These are phyloP conservation scores for Aureobasidium vineae DNA, from an alignment of 2,329 filamentous ascomycete species.

Conservation along the genomic window DNA sequence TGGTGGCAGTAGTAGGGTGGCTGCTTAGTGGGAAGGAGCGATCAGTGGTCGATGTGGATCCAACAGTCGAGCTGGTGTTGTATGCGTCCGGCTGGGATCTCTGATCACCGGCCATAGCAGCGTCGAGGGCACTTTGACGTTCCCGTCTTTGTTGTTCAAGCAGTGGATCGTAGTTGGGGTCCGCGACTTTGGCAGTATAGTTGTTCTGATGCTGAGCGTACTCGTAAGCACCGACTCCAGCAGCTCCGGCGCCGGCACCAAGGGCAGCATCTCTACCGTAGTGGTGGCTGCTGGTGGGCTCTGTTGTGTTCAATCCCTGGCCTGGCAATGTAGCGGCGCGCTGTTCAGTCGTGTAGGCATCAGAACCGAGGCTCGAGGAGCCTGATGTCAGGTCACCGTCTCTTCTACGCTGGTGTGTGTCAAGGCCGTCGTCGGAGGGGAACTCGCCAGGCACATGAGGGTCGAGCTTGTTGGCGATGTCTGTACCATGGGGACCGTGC, in stretches of 20 bases:
- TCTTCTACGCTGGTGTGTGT: conserved; percentile 27
- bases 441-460: conserved; percentile 40
- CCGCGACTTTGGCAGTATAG: conserved; percentile 31
- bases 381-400: conserved; percentile 1
- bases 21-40: conserved; percentile 20
- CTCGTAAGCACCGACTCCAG: conserved; percentile 35
- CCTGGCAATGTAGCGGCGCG: not conserved
- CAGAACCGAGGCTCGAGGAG: not conserved
- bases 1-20: not conserved
- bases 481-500: conserved; percentile 37
- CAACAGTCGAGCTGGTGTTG: not conserved
- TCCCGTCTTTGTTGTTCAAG: conserved; percentile 25
- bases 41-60: conserved; percentile 4
- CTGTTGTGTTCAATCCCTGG: not conserved
- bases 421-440: conserved; percentile 32
- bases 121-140: conserved; percentile 19
- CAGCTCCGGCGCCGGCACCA: conserved; percentile 32
- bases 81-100: conserved; percentile 2
- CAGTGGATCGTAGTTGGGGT: conserved; percentile 28
- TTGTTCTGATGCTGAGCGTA: conserved; percentile 33
- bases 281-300: conserved; percentile 25
- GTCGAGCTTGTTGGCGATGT: conserved; percentile 38
- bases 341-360: conserved; percentile 29
- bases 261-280: conserved; percentile 36
- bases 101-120: not conserved